Base-by-base conservation (phyloP, 2,329 filamentous ascomycete species). In the Ceratocystis ficicola region DNA sequence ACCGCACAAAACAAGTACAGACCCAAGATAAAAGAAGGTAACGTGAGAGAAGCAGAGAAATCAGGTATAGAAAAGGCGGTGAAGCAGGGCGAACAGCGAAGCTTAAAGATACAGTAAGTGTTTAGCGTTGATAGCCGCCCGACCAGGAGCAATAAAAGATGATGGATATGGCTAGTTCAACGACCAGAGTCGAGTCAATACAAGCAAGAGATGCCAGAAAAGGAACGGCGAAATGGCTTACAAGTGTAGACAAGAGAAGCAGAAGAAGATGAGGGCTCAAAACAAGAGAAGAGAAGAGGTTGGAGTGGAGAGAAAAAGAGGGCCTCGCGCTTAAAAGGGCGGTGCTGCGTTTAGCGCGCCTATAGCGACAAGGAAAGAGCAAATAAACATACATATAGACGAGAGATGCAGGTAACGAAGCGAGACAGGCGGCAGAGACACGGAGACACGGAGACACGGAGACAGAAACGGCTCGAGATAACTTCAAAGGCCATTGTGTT, bases 31-130 rank as follows among this genome's bases (percentile, higher is more conserved):
- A 5, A 57, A 57, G 52, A 28, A 12, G 15, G n/a, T 15, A 15
- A 57, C 3, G 52, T 50, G 20, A 20, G 36, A 41, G 36, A 41
- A 41, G 36, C 36, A 12, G 20, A 50, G 48, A 50, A 22, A 50
- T 22, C 17, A 50, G 48, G 48, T 50, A 50, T 50, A 25, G 22
- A 57, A 57, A 57, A 57, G 52, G 52, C 52, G 52, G 52, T 57
- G 52, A 57, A 55, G 22, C 20, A 6, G 28, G 15, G 28, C 17
- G 32, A 28, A 7, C 25, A 6, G 20, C 50, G 20, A 28, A 25
- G 25, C 46, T 30, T 57, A 32, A 32, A n/a, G 22, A 57, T 32
- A 57, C 22, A 57, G 30, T 1, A 57, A n/a, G n/a, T 10, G 52
- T 28, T 32, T 15, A 15, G 22, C 25, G 28, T 25, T 15, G 20